Evolutionary conservation across 176 grass and related monocot genomes (phyloP), one percentile per base, ranked within the genome.

Genomic region (Saccharum officinarum): DNA sequence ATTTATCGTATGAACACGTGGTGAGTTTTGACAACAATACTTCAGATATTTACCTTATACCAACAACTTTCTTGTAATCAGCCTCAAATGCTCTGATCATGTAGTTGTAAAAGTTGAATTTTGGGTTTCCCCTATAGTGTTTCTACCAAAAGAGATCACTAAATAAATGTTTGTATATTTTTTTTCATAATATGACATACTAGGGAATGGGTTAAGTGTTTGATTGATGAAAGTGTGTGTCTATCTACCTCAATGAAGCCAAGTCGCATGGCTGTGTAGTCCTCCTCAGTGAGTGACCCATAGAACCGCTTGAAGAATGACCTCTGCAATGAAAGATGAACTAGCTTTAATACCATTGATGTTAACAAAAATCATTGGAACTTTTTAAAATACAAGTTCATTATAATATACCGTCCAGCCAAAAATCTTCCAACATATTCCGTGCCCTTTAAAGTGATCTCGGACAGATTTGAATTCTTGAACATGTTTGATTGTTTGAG

Each of bases 301-400:
- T 89, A 94, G 41, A 98, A 92, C 83, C 95, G 93, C 82, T 98
- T 95, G 33, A 95, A 83, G 69, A 94, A 98, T 17, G 96, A 93
- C 63, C 85, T 74, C 96, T 98, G 62, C 69, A 78, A 77, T 26
- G 20, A 52, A 49, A 42, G n/a, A 62, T 10, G 61, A 49, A 18
- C n/a, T 79, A 66, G 60, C 10, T 69, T 45, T 33, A 59, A 20
- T n/a, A 49, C 22, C 10, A 15, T 54, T 34, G 61, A 6, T 71
- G 9, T 84, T 74, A 20, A 9, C 0, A 61, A 17, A 6, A 11
- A 23, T 45, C 12, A n/a, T 15, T 13, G 22, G 7, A 23, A 22
- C 15, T 26, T 28, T 1, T 31, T 25, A 11, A 13, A 81, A 79
- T 30, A 14, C 0, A 36, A 54, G 1, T 8, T 23, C n/a, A 77